These are phyloP conservation scores for Phytophthora quininea DNA, from an alignment of 352 stramenopile species.

Conservation along the genomic window DNA sequence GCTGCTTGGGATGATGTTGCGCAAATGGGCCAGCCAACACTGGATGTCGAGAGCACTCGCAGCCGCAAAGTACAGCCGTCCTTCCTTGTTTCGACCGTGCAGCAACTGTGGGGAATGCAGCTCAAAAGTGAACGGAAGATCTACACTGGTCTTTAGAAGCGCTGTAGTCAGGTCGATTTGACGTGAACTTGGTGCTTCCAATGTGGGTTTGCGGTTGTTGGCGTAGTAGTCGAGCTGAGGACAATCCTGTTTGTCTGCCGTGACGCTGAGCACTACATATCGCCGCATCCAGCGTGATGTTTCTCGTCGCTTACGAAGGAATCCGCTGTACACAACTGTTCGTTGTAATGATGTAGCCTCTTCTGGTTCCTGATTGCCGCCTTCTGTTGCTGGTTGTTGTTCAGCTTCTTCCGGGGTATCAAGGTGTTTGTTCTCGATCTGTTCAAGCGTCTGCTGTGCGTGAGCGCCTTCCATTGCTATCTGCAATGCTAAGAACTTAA, in stretches of 20 bases:
- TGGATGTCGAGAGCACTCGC: conserved; percentile 89
- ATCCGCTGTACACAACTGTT: conserved; percentile 53
- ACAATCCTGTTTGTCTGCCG: conserved; percentile 26
- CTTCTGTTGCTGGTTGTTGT: neutral
- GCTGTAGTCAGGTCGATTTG: conserved; percentile 66
- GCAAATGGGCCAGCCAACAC: conserved; percentile 86
- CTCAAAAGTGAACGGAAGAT: conserved; percentile 87
- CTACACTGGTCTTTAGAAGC: conserved; percentile 82
- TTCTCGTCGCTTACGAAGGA: conserved; percentile 78
- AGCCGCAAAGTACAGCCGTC: conserved; percentile 86
- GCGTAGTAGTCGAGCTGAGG: conserved; percentile 74
- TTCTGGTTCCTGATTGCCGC: conserved; percentile 20
- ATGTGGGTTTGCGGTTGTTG: conserved; percentile 55
- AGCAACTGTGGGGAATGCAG: conserved; percentile 90
- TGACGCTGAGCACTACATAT: conserved; percentile 68
- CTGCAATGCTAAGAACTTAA: conserved; percentile 58
- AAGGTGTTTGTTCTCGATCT: conserved; percentile 1
- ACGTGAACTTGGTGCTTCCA: conserved; percentile 48
- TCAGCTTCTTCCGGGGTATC: conserved; percentile 18
- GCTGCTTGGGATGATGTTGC: conserved; percentile 72
- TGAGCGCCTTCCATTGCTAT: conserved; percentile 4
- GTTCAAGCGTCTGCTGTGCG: neutral
- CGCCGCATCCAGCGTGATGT: conserved; percentile 82
- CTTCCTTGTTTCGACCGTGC: conserved; percentile 83
- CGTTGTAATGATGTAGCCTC: conserved; percentile 1